phyloP scores from a whole-genome alignment of 169 alveolate genomes.

The Prorocentrum cordatum region DNA sequence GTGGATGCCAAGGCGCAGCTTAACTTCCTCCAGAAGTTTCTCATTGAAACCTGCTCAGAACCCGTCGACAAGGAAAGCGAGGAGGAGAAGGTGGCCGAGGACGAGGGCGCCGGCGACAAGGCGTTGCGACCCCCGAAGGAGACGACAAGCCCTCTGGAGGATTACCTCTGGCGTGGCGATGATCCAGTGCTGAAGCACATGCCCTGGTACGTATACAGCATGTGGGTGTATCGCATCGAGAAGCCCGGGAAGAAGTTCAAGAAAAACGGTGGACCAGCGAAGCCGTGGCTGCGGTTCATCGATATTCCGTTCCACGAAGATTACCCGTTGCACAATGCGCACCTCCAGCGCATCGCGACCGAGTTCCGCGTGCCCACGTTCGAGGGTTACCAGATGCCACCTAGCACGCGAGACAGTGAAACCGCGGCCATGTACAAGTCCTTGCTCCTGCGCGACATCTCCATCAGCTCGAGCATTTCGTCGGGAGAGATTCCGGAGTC shows the following conservation, averaged over 20 bases:
- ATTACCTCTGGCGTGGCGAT: too few species aligned
- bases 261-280: neutral
- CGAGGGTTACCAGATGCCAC: conserved; percentile 12
- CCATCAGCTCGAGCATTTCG: too few species aligned
- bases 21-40: too few species aligned
- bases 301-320: neutral
- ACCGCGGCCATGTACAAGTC: neutral
- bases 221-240: conserved; percentile 1
- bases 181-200: too few species aligned
- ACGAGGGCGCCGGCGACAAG: too few species aligned
- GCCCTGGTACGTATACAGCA: neutral
- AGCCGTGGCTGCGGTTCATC: too few species aligned
- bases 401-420: neutral
- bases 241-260: neutral
- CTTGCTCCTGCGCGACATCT: neutral
- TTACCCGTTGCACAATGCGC: neutral
- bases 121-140: too few species aligned
- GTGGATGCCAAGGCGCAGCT: too few species aligned
- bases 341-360: neutral
- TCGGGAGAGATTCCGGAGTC: neutral
- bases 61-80: too few species aligned
- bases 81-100: too few species aligned
- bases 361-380: conserved; percentile 1
- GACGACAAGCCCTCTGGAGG: too few species aligned
- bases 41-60: too few species aligned